Percentiles rank a stretch among this genome's conserved stretches.
These are phyloP conservation scores for Discostella stelligeroides DNA, from an alignment of 108 stramenopile genomes.

Conservation along the genomic window DNA sequence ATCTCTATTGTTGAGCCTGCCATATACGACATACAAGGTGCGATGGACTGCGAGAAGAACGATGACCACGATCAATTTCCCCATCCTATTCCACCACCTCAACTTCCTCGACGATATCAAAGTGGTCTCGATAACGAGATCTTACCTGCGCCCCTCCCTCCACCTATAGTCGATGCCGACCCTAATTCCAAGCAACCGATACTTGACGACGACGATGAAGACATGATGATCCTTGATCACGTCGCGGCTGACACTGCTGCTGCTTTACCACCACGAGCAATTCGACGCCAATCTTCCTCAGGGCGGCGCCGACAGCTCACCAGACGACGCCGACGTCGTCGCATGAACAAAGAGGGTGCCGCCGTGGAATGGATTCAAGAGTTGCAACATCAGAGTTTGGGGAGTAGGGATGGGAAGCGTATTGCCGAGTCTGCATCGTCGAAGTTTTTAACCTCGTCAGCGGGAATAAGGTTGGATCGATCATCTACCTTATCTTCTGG, in stretches of 20 bases:
- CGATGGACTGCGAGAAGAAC: not conserved
- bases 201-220: constrained; percentile 2
- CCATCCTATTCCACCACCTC: not conserved
- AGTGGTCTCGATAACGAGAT: constrained; percentile 1
- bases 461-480: no score
- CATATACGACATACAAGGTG: not conserved
- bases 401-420: not conserved
- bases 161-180: constrained; percentile 8
- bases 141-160: not conserved
- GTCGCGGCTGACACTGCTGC: not conserved
- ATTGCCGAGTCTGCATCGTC: constrained; percentile 49
- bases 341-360: constrained; percentile 22
- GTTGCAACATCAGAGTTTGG: constrained; percentile 16
- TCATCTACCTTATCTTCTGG: no score
- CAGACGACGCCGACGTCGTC: constrained; percentile 15
- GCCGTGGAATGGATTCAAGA: constrained; percentile 44
- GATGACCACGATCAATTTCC: not conserved
- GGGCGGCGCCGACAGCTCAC: constrained; percentile 5
- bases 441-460: constrained; percentile 31
- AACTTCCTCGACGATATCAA: not conserved
- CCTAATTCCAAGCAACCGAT: not conserved
- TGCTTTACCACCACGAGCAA: not conserved
- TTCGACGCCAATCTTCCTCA: not conserved
- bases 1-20: constrained; percentile 18
- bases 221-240: not conserved